Conservation (phyloP, 257 asterid species). For the Petunia secreta region DNA sequence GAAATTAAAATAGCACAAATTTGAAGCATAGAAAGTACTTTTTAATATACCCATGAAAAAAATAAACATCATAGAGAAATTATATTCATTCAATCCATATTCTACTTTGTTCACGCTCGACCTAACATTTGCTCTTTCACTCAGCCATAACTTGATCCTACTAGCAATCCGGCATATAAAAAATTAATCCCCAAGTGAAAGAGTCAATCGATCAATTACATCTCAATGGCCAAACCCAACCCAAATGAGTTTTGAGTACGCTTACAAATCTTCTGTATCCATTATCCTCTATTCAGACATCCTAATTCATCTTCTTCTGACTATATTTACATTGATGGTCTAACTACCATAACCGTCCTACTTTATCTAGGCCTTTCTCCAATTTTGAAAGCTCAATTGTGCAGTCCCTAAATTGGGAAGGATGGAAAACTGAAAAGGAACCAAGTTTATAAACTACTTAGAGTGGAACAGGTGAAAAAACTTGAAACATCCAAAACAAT, state of each 20-base stretch:
- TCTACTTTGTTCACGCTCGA: neutral
- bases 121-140: neutral
- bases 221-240: neutral
- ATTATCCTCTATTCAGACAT: neutral
- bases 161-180: neutral
- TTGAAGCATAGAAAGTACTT: neutral
- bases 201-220: neutral
- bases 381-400: neutral
- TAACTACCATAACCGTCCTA: neutral
- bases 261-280: neutral
- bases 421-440: neutral
- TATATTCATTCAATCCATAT: neutral
- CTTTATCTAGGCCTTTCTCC: neutral
- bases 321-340: no score
- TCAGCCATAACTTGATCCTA: constrained; percentile 5
- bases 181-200: neutral
- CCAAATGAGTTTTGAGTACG: neutral
- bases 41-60: neutral
- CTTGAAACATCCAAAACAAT: neutral
- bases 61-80: neutral
- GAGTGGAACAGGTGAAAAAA: neutral
- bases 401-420: neutral
- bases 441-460: neutral
- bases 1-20: neutral
- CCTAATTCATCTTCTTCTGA: neutral